phyloP scores from a whole-genome alignment of 2,329 filamentous ascomycete species.

The Fusarium sp. region DNA sequence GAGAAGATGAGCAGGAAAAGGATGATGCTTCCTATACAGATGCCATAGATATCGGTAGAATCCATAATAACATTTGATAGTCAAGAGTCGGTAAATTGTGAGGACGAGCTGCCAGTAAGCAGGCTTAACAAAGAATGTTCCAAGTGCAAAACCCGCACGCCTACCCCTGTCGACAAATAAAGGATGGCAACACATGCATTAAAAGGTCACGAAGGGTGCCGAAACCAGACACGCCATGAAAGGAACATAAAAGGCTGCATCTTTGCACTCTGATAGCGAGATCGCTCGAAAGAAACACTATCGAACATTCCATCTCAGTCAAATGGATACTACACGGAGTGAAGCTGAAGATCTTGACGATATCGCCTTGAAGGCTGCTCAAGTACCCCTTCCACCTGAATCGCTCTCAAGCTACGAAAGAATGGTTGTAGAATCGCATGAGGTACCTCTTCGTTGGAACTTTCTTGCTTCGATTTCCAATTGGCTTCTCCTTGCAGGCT shows the following conservation, averaged over 20 bases:
- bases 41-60: background rate
- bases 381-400: background rate
- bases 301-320: background rate
- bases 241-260: background rate
- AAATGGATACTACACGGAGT: background rate
- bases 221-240: background rate
- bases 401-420: background rate
- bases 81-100: background rate
- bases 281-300: background rate
- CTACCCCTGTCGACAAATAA: background rate
- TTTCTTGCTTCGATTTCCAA: slow-evolving; percentile 20
- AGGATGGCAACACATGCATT: background rate
- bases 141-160: background rate
- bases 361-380: background rate
- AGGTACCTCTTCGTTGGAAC: slow-evolving; percentile 7
- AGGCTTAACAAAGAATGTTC: background rate
- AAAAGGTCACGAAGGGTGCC: background rate
- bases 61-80: background rate
- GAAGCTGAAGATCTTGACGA: background rate
- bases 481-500: slow-evolving; percentile 26
- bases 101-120: background rate
- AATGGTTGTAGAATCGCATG: slow-evolving; percentile 20
- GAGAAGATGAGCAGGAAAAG: background rate
- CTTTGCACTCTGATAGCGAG: background rate
- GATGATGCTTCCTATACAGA: background rate